Evolutionary conservation across 345 rosid species (phyloP).

Genomic region (Citrus maxima): DNA sequence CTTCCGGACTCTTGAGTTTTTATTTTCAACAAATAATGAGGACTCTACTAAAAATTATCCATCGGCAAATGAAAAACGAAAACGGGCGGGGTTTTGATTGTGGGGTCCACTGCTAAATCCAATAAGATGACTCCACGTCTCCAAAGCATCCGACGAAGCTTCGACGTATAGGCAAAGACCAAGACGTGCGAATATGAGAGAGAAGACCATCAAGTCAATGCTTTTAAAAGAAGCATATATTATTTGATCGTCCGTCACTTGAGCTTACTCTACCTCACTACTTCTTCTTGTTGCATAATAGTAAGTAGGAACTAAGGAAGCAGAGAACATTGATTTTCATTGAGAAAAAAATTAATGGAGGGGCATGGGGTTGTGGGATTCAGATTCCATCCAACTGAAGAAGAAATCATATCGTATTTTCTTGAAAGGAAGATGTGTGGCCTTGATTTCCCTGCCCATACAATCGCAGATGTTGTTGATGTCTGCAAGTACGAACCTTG

Average conservation of each 20-base stretch:
- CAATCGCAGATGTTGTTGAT: neutral
- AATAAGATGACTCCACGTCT: no score
- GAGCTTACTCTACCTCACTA: neutral
- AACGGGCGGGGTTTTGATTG: no score
- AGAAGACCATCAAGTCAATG: neutral
- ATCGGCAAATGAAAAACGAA: no score
- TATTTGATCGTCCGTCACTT: neutral
- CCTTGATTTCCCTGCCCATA: neutral
- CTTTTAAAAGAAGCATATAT: no score
- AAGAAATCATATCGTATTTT: neutral
- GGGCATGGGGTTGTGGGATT: neutral
- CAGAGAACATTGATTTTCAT: no score
- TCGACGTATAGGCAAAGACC: no score
- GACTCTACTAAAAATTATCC: no score
- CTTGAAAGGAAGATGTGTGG: neutral
- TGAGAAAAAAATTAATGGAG: neutral
- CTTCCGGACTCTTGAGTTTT: no score
- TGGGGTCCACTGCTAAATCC: no score
- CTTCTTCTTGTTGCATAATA: neutral
- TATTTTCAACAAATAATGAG: no score
- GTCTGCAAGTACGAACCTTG: neutral
- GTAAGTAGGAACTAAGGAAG: no score
- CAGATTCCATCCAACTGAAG: constrained; percentile 10
- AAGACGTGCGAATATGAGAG: neutral
- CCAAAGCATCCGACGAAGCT: no score